Conservation (phyloP, 2,329 filamentous ascomycete species). For the Metarhizium anisopliae region DNA sequence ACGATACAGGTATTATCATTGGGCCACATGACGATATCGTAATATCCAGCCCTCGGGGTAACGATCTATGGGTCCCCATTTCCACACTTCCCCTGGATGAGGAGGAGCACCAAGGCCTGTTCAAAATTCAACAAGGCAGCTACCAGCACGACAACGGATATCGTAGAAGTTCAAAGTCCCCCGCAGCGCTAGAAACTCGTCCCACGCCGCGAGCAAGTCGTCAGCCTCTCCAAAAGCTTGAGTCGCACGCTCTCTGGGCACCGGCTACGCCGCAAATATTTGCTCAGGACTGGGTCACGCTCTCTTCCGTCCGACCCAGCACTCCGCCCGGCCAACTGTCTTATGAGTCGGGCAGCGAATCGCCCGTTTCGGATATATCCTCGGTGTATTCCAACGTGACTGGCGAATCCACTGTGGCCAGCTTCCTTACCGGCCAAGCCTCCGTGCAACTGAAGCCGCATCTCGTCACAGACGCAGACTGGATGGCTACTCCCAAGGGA, state of each 20-base stretch:
- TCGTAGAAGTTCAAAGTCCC: not conserved
- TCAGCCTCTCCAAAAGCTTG: not conserved
- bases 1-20: not conserved
- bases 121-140: not conserved
- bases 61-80: not conserved
- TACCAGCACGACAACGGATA: not conserved
- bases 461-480: not conserved
- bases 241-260: constrained; percentile 6
- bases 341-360: constrained; percentile 8
- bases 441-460: not conserved
- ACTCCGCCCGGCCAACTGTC: constrained; percentile 2
- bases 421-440: not conserved
- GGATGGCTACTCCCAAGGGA: not conserved
- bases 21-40: not conserved
- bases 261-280: not conserved
- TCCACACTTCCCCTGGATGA: not conserved
- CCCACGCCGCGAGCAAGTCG: not conserved
- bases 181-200: constrained; percentile 2
- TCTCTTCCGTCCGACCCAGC: constrained; percentile 6
- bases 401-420: constrained; percentile 6
- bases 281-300: constrained; percentile 7
- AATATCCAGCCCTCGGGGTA: not conserved
- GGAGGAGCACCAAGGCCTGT: not conserved
- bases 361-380: constrained; percentile 9
- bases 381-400: constrained; percentile 7